Conservation (phyloP, 2,329 filamentous ascomycete genomes). For the Aureobasidium sp. region DNA sequence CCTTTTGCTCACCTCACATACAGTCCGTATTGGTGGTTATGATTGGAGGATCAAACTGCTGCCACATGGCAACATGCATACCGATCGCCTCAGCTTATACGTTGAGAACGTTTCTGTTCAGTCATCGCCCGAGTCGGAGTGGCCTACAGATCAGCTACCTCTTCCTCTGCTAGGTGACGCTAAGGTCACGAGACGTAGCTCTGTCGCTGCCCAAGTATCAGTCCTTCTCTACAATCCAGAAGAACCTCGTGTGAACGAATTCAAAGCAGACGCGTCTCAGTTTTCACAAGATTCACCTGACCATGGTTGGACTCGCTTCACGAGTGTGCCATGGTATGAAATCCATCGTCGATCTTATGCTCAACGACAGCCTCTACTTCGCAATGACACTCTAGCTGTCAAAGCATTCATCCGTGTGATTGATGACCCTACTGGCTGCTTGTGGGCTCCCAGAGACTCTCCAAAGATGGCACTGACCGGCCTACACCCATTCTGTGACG, state of each 20-base stretch:
- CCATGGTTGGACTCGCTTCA: constrained; percentile 56
- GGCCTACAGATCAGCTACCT: constrained; percentile 19
- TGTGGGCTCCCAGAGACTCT: constrained; percentile 35
- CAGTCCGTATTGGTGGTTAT: constrained; percentile 48
- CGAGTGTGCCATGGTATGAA: constrained; percentile 47
- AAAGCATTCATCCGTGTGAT: constrained; percentile 53
- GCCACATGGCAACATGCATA: constrained; percentile 49
- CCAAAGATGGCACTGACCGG: constrained; percentile 49
- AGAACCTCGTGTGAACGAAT: constrained; percentile 50
- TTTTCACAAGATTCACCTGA: constrained; percentile 51
- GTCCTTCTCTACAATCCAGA: constrained; percentile 55
- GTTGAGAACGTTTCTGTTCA: constrained; percentile 49
- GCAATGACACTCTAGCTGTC: constrained; percentile 52
- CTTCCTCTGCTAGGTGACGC: constrained; percentile 20
- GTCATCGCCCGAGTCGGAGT: constrained; percentile 15
- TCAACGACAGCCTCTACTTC: constrained; percentile 50
- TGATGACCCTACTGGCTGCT: constrained; percentile 49
- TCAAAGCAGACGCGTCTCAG: constrained; percentile 48
- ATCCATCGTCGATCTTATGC: constrained; percentile 48
- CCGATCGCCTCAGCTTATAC: constrained; percentile 49
- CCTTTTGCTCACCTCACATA: constrained; percentile 49
- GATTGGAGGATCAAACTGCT: constrained; percentile 61
- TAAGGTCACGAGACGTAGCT: constrained; percentile 30
- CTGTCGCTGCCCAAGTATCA: constrained; percentile 50
- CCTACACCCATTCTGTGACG: constrained; percentile 37